Conservation (phyloP, 768 basidiomycete genomes). For the Cubamyces lactineus region DNA sequence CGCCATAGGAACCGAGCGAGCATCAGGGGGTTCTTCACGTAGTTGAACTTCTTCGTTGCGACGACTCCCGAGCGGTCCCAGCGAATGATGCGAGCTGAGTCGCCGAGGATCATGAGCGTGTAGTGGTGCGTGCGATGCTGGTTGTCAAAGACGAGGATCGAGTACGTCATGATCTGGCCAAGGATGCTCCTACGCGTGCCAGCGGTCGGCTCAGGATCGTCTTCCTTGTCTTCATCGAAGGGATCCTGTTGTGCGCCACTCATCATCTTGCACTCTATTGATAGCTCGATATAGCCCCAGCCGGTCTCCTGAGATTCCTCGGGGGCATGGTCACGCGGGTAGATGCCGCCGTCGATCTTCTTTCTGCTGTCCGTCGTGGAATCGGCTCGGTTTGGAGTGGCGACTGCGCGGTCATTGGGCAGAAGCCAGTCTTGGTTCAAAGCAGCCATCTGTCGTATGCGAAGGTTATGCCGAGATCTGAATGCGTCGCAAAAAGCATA, state of each 20-base stretch:
- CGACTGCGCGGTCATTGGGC: background rate
- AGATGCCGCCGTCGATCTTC: background rate
- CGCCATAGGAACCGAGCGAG: conserved; percentile 12
- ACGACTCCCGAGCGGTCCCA: conserved; percentile 9
- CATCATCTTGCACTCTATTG: conserved; percentile 10
- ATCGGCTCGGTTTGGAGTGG: background rate
- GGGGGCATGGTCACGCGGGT: background rate
- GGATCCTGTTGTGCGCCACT: background rate
- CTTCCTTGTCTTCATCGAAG: background rate
- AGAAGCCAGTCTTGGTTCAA: background rate
- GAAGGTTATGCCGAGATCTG: too few species aligned
- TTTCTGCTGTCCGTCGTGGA: background rate
- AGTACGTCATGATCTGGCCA: conserved; percentile 1
- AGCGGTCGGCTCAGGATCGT: background rate
- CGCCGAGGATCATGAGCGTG: conserved; percentile 9
- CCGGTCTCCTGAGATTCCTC: background rate
- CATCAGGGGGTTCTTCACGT: background rate
- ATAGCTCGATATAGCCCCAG: conserved; percentile 1
- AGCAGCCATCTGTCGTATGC: background rate
- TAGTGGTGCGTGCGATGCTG: conserved; percentile 12
- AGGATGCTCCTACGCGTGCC: background rate
- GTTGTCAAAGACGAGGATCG: background rate
- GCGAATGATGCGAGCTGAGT: conserved; percentile 4
- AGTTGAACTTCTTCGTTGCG: conserved; percentile 12
- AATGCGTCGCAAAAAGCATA: too few species aligned